Conservation (phyloP, 2,329 filamentous ascomycete species). For the Balansia obtecta region DNA sequence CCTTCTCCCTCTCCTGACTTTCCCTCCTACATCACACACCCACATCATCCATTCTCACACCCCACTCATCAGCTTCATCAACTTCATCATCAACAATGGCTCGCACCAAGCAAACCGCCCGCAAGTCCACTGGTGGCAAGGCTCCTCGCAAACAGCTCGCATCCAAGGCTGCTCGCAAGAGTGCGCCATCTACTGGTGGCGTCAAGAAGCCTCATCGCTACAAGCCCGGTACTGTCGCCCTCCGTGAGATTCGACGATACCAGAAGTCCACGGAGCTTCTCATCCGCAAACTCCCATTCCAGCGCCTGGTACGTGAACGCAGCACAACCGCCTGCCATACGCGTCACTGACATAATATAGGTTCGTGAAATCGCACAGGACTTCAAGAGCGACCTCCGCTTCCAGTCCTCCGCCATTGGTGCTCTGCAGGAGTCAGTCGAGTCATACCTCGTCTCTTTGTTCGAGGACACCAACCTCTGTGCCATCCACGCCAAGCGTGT, state of each 20-base stretch:
- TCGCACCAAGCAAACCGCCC: slow-evolving; percentile 55
- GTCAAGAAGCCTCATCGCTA: slow-evolving; percentile 91
- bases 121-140: slow-evolving; percentile 72
- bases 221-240: slow-evolving; percentile 90
- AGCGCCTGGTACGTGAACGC: slow-evolving; percentile 58
- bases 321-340: not conserved
- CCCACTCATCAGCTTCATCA: slow-evolving; percentile 22
- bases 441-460: slow-evolving; percentile 95
- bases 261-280: slow-evolving; percentile 95
- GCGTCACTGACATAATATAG: slow-evolving; percentile 20
- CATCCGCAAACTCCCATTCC: slow-evolving; percentile 95
- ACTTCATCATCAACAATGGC: slow-evolving; percentile 39
- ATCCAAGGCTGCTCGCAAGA: slow-evolving; percentile 97
- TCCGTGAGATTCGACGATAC: slow-evolving; percentile 97
- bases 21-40: slow-evolving; percentile 28
- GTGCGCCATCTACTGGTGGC: slow-evolving; percentile 89
- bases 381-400: slow-evolving; percentile 90
- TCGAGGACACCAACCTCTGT: slow-evolving; percentile 97
- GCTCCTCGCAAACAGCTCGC: slow-evolving; percentile 90
- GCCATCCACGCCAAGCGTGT: slow-evolving; percentile 99
- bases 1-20: slow-evolving; percentile 23
- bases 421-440: slow-evolving; percentile 97
- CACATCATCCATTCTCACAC: slow-evolving; percentile 14
- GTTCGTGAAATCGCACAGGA: slow-evolving; percentile 92
- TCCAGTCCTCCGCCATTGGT: slow-evolving; percentile 96